A percentile compares a stretch with the other conserved stretches of the same genome.
These are phyloP conservation scores for Sporothrix sp. DNA, from an alignment of 2,329 filamentous ascomycete species.

Conservation along the genomic window DNA sequence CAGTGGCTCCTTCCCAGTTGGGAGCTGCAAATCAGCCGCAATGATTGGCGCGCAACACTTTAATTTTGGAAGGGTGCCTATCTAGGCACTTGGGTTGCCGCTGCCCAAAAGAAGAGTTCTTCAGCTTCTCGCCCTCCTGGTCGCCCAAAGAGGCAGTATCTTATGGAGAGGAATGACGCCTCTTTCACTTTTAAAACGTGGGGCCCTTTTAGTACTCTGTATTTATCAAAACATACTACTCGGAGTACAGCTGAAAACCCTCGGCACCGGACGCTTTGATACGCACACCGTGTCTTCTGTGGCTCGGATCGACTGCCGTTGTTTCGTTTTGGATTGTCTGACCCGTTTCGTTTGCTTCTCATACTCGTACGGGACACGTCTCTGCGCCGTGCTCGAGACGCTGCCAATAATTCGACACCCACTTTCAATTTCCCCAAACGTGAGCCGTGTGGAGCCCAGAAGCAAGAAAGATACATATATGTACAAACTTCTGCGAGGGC, in stretches of 20 bases:
- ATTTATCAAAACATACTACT: too few species aligned
- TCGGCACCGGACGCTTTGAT: background rate
- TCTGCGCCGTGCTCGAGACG: too few species aligned
- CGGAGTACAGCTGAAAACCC: too few species aligned
- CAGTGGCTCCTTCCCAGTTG: background rate
- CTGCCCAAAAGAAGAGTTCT: too few species aligned
- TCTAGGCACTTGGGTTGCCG: too few species aligned
- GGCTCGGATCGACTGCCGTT: too few species aligned
- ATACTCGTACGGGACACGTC: too few species aligned
- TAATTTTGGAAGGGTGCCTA: too few species aligned
- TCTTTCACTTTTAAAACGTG: background rate
- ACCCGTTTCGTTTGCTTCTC: background rate
- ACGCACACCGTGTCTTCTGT: background rate
- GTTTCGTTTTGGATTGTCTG: background rate
- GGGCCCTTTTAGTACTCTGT: background rate
- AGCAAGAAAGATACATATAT: background rate
- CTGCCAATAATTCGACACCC: slow-evolving; percentile 3
- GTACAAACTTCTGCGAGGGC: too few species aligned
- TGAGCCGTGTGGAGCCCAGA: slow-evolving; percentile 4
- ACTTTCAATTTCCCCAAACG: slow-evolving; percentile 6
- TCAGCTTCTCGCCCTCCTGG: background rate
- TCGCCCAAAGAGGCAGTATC: too few species aligned
- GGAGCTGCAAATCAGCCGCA: background rate
- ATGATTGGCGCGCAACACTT: too few species aligned
- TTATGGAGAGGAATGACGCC: background rate